phyloP scores from a whole-genome alignment of 345 rosid species.

The Trapa incisa region DNA sequence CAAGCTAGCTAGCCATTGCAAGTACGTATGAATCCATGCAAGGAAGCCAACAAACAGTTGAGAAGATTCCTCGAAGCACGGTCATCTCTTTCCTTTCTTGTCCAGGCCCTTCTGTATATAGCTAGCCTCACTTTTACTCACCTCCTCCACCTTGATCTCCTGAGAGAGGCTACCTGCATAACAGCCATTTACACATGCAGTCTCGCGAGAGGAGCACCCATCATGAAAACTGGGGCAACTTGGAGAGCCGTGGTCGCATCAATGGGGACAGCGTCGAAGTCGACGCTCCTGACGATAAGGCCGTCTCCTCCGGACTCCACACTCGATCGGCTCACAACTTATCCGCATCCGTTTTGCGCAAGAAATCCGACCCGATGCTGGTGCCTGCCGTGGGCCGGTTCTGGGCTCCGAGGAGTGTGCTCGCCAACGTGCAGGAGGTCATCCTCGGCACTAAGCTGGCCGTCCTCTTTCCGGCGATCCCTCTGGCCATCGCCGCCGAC shows the following conservation, averaged over 20 bases:
- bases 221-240: conserved; percentile 10
- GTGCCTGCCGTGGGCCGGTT: conserved; percentile 17
- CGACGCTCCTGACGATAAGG: background rate
- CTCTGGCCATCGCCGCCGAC: conserved; percentile 25
- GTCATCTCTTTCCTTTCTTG: background rate
- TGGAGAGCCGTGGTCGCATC: conserved; percentile 13
- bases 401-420: conserved; percentile 12
- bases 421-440: conserved; percentile 33
- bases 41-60: conserved; percentile 16
- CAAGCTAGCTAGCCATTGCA: background rate
- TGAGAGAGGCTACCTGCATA: no score
- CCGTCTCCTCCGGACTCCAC: background rate
- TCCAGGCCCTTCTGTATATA: background rate
- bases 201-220: conserved; percentile 8
- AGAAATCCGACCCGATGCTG: conserved; percentile 29
- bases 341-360: conserved; percentile 25
- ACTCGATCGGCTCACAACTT: background rate
- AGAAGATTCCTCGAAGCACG: conserved; percentile 46
- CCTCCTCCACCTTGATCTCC: no score
- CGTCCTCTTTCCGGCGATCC: conserved; percentile 35
- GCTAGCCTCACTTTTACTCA: background rate
- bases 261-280: conserved; percentile 7
- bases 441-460: conserved; percentile 36
- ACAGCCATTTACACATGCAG: conserved; percentile 10
- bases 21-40: conserved; percentile 28